phyloP scores from a whole-genome alignment of 2,329 filamentous ascomycete species.

The Pestalotiopsis sp. region DNA sequence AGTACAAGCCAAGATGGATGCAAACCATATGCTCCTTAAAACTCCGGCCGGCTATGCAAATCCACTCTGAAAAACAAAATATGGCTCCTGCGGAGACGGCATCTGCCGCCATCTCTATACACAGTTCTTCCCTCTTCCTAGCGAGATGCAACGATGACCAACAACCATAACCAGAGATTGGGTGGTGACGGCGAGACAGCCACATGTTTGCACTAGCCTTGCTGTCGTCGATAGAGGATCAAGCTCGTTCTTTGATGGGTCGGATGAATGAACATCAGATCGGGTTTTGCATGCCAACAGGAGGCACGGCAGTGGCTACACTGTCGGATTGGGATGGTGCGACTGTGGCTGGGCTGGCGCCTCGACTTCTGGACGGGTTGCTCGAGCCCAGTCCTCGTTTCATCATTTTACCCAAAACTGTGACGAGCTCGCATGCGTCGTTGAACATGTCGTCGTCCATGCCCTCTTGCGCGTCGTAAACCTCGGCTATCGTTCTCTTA shows the following conservation, averaged over 20 bases:
- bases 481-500: slow-evolving; percentile 81
- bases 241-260: not conserved
- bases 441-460: slow-evolving; percentile 96
- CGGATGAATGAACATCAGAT: slow-evolving; percentile 15
- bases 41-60: slow-evolving; percentile 8
- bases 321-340: slow-evolving; percentile 20
- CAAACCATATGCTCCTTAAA: not conserved
- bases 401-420: slow-evolving; percentile 85
- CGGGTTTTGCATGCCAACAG: slow-evolving; percentile 24
- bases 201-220: not conserved
- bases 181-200: not conserved
- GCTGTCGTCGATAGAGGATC: not conserved
- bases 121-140: not conserved
- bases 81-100: not conserved
- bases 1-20: not conserved
- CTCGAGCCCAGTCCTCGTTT: slow-evolving; percentile 63
- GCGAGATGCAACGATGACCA: not conserved
- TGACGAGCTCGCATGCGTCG: slow-evolving; percentile 86
- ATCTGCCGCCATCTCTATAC: not conserved
- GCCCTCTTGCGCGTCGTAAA: slow-evolving; percentile 87
- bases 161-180: not conserved
- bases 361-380: slow-evolving; percentile 14
- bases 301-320: slow-evolving; percentile 20
- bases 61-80: not conserved
- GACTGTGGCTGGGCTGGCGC: slow-evolving; percentile 18